Evolutionary conservation across 805 yeast species (phyloP), one percentile per base, ranked within the genome.

Genomic region (Wickerhamomyces mucosus): DNA sequence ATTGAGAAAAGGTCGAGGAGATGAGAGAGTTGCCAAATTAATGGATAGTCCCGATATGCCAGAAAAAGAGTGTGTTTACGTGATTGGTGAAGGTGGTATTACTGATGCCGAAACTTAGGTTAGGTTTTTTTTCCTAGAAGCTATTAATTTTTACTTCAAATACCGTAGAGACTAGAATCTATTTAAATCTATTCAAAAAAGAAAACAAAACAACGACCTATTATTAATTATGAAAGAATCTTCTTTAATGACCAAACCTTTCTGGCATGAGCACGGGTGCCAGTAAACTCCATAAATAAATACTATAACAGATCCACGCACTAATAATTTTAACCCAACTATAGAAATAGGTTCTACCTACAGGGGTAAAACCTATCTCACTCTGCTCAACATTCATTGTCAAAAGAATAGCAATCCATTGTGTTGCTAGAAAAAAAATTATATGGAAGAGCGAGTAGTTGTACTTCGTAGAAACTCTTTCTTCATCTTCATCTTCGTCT

Each of bases 241-340:
- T 18, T 6, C 7, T 3, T 28, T 18, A 42, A 15, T 35, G 41
- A 7, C 48, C 75, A 57, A 92, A 92, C 36, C 96, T 63, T 41
- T 89, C 97, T 3, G 96, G 96, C 65, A 86, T 72, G 11, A 84
- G 45, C 7, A 83, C 80, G 0, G 98, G 98, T 1, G 97, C 98
- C 8, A 84, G 53, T 38, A 92, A 58, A 7, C 94, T 82, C 98
- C 97, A 92, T 1, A 78, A 76, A 48, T 89, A 92, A 30, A 92
- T 65, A 6, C 65, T 61, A 51, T 76, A 92, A 53, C 98, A 94
- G 27, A 82, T 72, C 95, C 96, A 86, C 2, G 96, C 81, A 50
- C 94, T 78, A 13, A 81, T 65, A 36, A 92, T 83, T 58, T 92
- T 92, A 29, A 89, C 85, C 95, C 96, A 86, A 5, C 95, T 75